phyloP scores from a whole-genome alignment of 192 early-diverging fungal genomes.

The Coemansia sp. region DNA sequence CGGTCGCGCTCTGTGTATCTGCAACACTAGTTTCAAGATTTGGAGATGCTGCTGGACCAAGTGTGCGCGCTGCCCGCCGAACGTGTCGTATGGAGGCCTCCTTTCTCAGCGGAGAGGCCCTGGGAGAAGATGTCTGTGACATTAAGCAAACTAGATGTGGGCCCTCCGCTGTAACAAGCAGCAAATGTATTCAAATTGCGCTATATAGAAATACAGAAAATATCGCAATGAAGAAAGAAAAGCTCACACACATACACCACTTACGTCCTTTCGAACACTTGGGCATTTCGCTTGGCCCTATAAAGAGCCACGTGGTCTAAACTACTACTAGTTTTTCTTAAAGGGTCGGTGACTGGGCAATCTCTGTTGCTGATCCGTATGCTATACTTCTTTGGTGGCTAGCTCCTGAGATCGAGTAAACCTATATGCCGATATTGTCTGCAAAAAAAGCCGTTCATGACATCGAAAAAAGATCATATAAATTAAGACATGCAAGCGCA shows the following conservation, averaged over 20 bases:
- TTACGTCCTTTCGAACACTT: neutral
- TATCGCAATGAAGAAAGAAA: neutral
- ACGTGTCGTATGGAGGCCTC: conserved; percentile 25
- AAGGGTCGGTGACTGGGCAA: neutral
- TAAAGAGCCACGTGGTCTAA: neutral
- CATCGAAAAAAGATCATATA: neutral
- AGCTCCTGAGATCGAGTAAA: no score
- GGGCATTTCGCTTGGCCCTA: neutral
- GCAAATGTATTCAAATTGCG: neutral
- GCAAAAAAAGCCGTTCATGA: neutral
- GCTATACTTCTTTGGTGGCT: neutral
- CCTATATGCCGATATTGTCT: no score
- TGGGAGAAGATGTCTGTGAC: conserved; percentile 12
- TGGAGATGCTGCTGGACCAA: conserved; percentile 12
- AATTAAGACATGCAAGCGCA: neutral
- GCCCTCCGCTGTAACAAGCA: neutral
- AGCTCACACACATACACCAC: neutral
- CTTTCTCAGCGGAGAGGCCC: conserved; percentile 6
- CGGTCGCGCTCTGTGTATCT: neutral
- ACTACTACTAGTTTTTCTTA: neutral
- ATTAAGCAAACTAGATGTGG: conserved; percentile 9
- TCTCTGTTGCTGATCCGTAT: neutral
- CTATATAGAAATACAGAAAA: neutral
- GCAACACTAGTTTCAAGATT: neutral
- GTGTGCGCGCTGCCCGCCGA: conserved; percentile 33